Conservation (phyloP, 2,329 filamentous ascomycete genomes). For the Trichoderma afroharzianum region DNA sequence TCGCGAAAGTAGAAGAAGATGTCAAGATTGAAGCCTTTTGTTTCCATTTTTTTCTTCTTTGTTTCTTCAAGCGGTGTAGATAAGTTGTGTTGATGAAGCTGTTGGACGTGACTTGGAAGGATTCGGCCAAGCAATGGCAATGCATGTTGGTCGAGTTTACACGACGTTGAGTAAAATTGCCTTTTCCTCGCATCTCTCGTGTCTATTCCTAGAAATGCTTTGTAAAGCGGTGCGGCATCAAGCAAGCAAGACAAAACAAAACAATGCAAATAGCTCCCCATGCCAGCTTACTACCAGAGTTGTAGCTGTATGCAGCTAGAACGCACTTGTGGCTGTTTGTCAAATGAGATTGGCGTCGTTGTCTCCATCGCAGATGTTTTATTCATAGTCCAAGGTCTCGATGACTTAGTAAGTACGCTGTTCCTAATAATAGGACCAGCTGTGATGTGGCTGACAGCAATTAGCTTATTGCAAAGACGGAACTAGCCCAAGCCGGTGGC, state of each 20-base stretch:
- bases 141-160: background rate
- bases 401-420: background rate
- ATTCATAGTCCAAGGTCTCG: conserved; percentile 1
- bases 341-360: background rate
- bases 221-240: background rate
- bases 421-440: conserved; percentile 10
- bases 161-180: background rate
- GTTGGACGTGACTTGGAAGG: background rate
- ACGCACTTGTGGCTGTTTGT: background rate
- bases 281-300: background rate
- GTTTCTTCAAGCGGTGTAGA: background rate
- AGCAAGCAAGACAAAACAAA: background rate
- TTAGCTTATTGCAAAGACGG: background rate
- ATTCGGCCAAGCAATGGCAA: background rate
- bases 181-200: background rate
- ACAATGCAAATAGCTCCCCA: background rate
- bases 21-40: background rate
- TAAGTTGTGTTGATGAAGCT: background rate
- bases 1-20: background rate
- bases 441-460: background rate
- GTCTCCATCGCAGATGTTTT: background rate
- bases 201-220: conserved; percentile 5
- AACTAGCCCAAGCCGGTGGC: conserved; percentile 6
- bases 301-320: background rate
- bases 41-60: background rate